Evolutionary conservation across 2,329 filamentous ascomycete genomes (phyloP), one percentile per base, ranked within the genome.

Genomic region (Alternaria tenuissima): DNA sequence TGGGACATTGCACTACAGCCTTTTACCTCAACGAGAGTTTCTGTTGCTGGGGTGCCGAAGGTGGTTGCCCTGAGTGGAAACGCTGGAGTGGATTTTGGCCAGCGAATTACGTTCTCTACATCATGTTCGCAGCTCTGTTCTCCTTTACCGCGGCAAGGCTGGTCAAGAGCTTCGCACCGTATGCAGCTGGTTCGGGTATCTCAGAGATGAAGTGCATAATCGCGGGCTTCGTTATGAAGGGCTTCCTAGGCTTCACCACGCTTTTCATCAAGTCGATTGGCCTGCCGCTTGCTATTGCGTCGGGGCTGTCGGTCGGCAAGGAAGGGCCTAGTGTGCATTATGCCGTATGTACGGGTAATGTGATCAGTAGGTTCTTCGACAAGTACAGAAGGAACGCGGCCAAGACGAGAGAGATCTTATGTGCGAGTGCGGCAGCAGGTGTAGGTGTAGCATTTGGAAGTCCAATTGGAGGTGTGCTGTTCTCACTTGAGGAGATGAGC

Each of bases 131-230:
- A 55, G 91, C 91, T 2, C 75, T 91, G 3, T 96, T 98, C 76
- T 91, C 94, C 18, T 91, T 91, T 55, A 90, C 90, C 4, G 90
- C 94, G 3, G 94, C 94, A 0, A 89, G 86, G 38, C 84, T 99
- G 41, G 95, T 99, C 74, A 95, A 93, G 76, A 89, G 88, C 1
- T 98, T 95, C 79, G 94, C 95, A 5, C 95, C 95, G 0, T 99
- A 99, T 77, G 95, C 95, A 11, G 95, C 95, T 34, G 95, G 95
- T 16, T 97, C 93, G 12, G 95, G 95, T 41, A 99, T 99, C 59
- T 97, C 93, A 12, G 95, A 99, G 81, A 99, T 99, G 85, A 99
- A 99, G 80, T 97, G 93, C 80, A 98, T 99, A 75, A 97, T 99
- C 74, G 95, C 94, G 5, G 95, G 95, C 3, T 99, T 99, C 76